Evolutionary conservation across 2,329 filamentous ascomycete genomes (phyloP).

Genomic region (Geosmithia flava): DNA sequence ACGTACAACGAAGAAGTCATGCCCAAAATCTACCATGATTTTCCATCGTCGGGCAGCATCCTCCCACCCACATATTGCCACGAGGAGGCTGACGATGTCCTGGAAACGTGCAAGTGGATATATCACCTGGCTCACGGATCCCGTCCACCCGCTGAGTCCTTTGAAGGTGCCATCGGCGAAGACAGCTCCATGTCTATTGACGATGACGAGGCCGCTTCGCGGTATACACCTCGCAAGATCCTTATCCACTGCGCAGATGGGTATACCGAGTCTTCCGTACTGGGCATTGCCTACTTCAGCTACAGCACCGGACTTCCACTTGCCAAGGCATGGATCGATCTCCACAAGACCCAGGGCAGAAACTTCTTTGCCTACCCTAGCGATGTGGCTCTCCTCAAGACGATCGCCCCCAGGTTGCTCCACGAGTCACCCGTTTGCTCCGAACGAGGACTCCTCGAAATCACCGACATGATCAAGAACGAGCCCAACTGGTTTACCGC

Average conservation of each 20-base stretch:
- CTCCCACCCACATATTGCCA: conserved; percentile 75
- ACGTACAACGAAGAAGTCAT: conserved; percentile 35
- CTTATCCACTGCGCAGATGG: conserved; percentile 91
- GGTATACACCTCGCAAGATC: conserved; percentile 45
- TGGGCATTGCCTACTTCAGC: conserved; percentile 86
- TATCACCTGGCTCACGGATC: conserved; percentile 67
- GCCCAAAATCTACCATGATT: conserved; percentile 41
- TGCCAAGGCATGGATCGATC: conserved; percentile 73
- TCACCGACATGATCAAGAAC: conserved; percentile 36
- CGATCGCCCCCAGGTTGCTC: conserved; percentile 65
- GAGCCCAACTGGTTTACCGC: conserved; percentile 72
- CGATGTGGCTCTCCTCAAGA: conserved; percentile 71
- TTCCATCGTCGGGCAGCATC: conserved; percentile 90
- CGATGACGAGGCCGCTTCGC: conserved; percentile 21
- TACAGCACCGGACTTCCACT: conserved; percentile 74
- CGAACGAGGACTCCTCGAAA: conserved; percentile 37
- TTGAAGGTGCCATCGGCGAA: conserved; percentile 15
- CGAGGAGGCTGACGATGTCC: conserved; percentile 67
- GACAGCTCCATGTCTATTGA: conserved; percentile 12
- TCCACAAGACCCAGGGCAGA: conserved; percentile 69
- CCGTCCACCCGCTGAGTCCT: conserved; percentile 14
- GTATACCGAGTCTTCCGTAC: conserved; percentile 86
- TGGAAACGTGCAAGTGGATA: conserved; percentile 85
- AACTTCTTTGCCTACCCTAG: conserved; percentile 96
- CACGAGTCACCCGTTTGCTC: conserved; percentile 49